Evolutionary conservation across 1,284 basidiomycete species (phyloP).

Genomic region (Puccinia coronata): DNA sequence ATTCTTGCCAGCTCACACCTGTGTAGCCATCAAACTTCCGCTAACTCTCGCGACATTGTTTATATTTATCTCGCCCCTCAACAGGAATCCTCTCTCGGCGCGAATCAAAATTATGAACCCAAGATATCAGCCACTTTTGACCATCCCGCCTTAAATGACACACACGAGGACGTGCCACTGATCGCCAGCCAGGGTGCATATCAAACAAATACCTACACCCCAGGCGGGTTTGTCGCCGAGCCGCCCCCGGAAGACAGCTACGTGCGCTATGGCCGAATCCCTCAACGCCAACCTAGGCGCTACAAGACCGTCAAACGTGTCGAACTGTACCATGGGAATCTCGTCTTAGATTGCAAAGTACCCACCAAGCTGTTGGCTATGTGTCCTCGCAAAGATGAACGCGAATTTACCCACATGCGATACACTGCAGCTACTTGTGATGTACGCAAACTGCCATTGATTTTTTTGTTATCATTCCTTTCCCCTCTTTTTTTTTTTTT

Average conservation of each 20-base stretch:
- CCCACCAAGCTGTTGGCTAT: slow-evolving; percentile 80
- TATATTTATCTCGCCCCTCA: neutral
- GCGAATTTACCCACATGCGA: slow-evolving; percentile 92
- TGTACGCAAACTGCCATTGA: slow-evolving; percentile 48
- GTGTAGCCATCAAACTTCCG: neutral
- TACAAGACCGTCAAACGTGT: slow-evolving; percentile 89
- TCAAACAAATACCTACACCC: neutral
- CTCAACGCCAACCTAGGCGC: slow-evolving; percentile 77
- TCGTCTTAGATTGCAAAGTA: slow-evolving; percentile 81
- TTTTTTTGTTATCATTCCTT: neutral
- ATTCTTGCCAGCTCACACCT: too few species aligned
- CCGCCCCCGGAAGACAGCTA: slow-evolving; percentile 56
- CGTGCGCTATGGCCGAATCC: slow-evolving; percentile 74
- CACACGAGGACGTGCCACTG: slow-evolving; percentile 34
- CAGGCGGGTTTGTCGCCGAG: slow-evolving; percentile 16
- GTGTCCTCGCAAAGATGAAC: slow-evolving; percentile 66
- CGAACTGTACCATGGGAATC: slow-evolving; percentile 84
- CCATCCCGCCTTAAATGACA: neutral
- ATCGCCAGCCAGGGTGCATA: neutral
- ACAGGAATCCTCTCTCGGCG: slow-evolving; percentile 1
- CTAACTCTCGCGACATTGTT: neutral
- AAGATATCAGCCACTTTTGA: slow-evolving; percentile 1
- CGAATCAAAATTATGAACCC: neutral
- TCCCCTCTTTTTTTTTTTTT: too few species aligned
- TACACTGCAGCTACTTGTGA: slow-evolving; percentile 91